Conservation (phyloP, 768 basidiomycete species). For the Lactifluus volemus region DNA sequence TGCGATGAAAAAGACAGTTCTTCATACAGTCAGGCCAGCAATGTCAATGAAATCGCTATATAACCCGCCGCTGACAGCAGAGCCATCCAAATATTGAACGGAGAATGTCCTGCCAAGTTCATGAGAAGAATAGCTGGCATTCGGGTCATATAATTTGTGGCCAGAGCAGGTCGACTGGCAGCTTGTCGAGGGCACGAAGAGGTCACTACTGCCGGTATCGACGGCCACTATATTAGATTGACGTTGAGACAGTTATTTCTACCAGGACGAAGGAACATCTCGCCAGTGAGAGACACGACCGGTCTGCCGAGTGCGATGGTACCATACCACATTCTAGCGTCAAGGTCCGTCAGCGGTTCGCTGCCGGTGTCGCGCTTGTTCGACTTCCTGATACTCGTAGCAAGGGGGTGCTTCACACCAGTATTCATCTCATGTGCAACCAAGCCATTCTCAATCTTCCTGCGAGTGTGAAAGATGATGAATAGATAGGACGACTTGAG, state of each 20-base stretch:
- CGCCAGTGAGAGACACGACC: constrained; percentile 8
- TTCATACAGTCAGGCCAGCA: constrained; percentile 24
- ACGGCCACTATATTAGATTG: constrained; percentile 29
- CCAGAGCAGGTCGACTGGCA: constrained; percentile 27
- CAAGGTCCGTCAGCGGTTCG: constrained; percentile 4
- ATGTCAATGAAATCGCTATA: constrained; percentile 38
- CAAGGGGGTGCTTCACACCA: constrained; percentile 7
- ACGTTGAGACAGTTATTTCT: neutral
- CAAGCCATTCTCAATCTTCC: constrained; percentile 14
- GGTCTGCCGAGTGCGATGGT: constrained; percentile 18
- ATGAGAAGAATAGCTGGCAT: constrained; percentile 17
- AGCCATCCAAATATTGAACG: constrained; percentile 33
- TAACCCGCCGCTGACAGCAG: constrained; percentile 30
- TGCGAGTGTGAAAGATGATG: neutral
- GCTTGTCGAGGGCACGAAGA: constrained; percentile 28
- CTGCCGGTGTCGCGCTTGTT: neutral
- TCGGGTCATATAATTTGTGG: neutral
- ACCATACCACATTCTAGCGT: constrained; percentile 14
- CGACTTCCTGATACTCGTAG: neutral
- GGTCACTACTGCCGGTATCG: constrained; percentile 29
- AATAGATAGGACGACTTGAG: neutral
- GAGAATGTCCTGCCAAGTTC: constrained; percentile 24
- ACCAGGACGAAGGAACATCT: neutral
- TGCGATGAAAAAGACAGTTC: neutral
- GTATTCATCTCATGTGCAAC: constrained; percentile 13